phyloP scores from a whole-genome alignment of 768 basidiomycete genomes.

The Suillus plorans region DNA sequence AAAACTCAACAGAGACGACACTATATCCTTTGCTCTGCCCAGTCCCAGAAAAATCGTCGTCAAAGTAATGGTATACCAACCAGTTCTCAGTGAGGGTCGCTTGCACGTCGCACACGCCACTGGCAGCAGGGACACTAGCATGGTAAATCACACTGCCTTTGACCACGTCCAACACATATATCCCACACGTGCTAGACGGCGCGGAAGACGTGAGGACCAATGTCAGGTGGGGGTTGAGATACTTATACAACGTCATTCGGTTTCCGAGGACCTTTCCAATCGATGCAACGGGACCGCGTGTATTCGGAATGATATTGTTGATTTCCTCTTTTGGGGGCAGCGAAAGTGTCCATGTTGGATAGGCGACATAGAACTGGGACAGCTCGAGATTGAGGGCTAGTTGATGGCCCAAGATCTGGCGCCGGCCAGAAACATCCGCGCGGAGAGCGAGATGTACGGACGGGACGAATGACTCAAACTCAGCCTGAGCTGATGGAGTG shows the following conservation, averaged over 20 bases:
- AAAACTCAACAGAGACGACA: conserved; percentile 84
- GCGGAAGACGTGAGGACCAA: conserved; percentile 55
- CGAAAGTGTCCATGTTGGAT: conserved; percentile 65
- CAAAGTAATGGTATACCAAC: conserved; percentile 87
- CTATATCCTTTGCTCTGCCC: conserved; percentile 64
- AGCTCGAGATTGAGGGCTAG: conserved; percentile 42
- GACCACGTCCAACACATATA: conserved; percentile 78
- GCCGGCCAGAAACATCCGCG: conserved; percentile 39
- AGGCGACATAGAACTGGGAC: conserved; percentile 48
- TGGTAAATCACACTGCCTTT: conserved; percentile 80
- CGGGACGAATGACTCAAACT: conserved; percentile 44
- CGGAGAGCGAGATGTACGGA: conserved; percentile 58
- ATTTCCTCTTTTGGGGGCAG: conserved; percentile 59
- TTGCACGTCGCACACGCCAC: conserved; percentile 60
- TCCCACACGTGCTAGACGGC: conserved; percentile 42
- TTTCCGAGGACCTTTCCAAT: conserved; percentile 85
- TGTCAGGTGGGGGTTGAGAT: conserved; percentile 81
- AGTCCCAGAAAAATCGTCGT: conserved; percentile 46
- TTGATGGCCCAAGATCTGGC: conserved; percentile 59
- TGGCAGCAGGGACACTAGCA: conserved; percentile 47
- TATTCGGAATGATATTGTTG: conserved; percentile 47
- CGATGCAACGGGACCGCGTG: conserved; percentile 63
- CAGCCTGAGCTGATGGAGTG: conserved; percentile 40
- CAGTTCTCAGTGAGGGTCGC: conserved; percentile 84
- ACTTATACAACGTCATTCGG: conserved; percentile 90